Base-by-base conservation (phyloP, 805 yeast species). In the Lipomyces anomalus region DNA sequence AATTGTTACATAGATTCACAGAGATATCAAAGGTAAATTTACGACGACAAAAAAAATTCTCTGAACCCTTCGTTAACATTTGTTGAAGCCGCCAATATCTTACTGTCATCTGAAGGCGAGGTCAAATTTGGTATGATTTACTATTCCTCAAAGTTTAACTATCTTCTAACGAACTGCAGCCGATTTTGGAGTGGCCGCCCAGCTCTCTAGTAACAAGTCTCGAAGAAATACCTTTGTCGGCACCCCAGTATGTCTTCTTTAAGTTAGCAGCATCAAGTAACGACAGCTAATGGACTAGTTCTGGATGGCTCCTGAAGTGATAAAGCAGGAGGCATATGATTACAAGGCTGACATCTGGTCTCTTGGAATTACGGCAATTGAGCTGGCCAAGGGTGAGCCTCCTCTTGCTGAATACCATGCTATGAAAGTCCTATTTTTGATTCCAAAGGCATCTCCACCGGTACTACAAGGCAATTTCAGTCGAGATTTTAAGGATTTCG, bases 271-370 rank as follows among this genome's bases (percentile, higher is more conserved):
- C 9, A 13, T 28, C 32, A 13, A 28, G 13, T 16, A 28, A 11
- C 23, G 17, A 11, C 23, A 7, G 21, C 23, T 9, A 7, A 11
- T 7, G 16, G 9, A 6, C 7, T 6, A 63, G 42, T 92, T 88
- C 62, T 92, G 98, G 98, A 92, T 92, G 98, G 97, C 98, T 0
- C 98, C 98, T 0, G 98, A 90, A 64, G 98, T 90, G 26, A 90
- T 90, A 33, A 75, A 85, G 67, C 97, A 90, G 64, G 95, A 77
- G 53, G 77, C 74, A 50, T 76, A 79, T 54, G 77, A 79, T n/a
- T 80, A 75, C 43, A 73, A 77, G 42, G 89, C 90, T 0, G 92
- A 83, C 62, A 73, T 83, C 2, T 83, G 92, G 92, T 80, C 86
- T 6, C 65, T 83, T 47, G 92, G 90, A 1, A 82, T 86, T 49